Evolutionary conservation across 768 basidiomycete species (phyloP), one percentile per base, ranked within the genome.

Genomic region (Amanita thiersii): DNA sequence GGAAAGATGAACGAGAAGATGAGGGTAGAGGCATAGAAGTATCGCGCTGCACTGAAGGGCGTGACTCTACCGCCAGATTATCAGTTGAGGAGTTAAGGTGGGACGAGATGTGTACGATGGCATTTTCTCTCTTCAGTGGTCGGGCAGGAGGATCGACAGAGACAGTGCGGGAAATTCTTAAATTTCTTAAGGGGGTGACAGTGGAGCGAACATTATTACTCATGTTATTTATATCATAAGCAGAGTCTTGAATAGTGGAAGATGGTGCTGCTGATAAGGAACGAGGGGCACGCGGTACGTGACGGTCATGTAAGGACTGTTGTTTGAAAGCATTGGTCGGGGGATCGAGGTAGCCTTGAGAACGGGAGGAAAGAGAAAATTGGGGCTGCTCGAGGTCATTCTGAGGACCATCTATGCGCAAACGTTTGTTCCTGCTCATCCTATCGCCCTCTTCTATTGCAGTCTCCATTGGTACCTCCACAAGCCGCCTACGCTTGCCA

Each of bases 101-200:
- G 2, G 21, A 5, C 12, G 42, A 20, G 19, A 43, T 43, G 21
- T 43, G 15, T n/a, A 28, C 35, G 21, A 43, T 36, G 2, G 42
- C 42, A n/a, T 33, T 17, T 28, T 43, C 42, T 43, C 42, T 43
- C 34, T 17, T 37, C 9, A 67, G 55, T 25, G 61, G 52, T 12
- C 50, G 57, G 31, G 55, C 49, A 4, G 77, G 73, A 3, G 81
- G 82, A 58, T 86, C 84, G 55, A 82, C 75, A 33, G 82, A 83
- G 77, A 82, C 81, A 20, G 81, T 85, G 37, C 82, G 77, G 35
- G 65, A 59, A 31, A 64, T 51, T 14, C 58, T 49, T 24, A 60
- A 58, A 23, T 58, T 58, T 31, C 64, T 67, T 47, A 65, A 56
- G 17, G 74, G 73, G 33, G 73, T 73, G 12, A 62, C 46, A 4